Conservation (phyloP, 345 rosid genomes). For the Firmiana major region DNA sequence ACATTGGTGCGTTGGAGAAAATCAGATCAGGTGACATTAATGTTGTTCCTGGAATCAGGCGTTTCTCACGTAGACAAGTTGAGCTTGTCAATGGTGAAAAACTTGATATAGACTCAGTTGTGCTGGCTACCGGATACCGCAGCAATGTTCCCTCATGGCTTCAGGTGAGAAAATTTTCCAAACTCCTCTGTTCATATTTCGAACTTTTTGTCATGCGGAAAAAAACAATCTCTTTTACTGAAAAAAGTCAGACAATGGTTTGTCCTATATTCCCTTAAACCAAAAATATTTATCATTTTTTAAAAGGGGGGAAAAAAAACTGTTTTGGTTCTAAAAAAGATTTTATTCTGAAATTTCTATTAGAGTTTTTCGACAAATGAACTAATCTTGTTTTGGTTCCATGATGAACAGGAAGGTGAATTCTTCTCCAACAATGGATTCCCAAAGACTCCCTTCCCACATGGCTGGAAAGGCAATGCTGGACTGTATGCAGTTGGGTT, state of each 20-base stretch:
- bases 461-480: conserved; percentile 78
- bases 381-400: conserved; percentile 22
- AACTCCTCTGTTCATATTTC: background rate
- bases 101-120: conserved; percentile 58
- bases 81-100: conserved; percentile 60
- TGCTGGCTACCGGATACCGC: conserved; percentile 86
- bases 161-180: conserved; percentile 41
- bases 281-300: background rate
- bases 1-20: conserved; percentile 64
- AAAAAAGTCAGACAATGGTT: background rate
- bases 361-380: background rate
- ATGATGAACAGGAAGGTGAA: conserved; percentile 54
- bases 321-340: background rate
- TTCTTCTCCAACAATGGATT: conserved; percentile 73
- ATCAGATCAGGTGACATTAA: conserved; percentile 69
- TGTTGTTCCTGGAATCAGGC: conserved; percentile 69
- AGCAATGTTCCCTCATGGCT: conserved; percentile 97
- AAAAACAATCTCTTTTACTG: background rate
- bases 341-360: background rate
- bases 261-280: background rate
- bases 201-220: background rate
- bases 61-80: conserved; percentile 43
- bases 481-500: conserved; percentile 95
- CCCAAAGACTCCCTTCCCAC: conserved; percentile 61
- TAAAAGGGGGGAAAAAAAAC: background rate